A percentile compares a stretch with the other conserved stretches of the same genome.
Conservation (phyloP, 441 rosid genomes). For the Euphorbia corollata region DNA sequence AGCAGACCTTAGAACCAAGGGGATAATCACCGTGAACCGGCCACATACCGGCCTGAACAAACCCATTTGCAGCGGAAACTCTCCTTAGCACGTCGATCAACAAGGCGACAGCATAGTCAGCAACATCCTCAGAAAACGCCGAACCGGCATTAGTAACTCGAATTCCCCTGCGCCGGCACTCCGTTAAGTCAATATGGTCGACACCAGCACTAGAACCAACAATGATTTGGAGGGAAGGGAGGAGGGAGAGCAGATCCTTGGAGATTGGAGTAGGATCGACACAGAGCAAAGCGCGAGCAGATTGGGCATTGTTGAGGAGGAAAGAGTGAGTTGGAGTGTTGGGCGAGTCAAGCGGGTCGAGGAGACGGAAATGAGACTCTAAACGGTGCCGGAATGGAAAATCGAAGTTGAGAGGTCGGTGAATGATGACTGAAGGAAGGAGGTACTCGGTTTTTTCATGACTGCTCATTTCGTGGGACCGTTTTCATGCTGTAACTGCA, state of each 20-base stretch:
- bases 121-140: slow-evolving; percentile 42
- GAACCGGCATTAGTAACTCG: slow-evolving; percentile 35
- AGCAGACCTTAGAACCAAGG: slow-evolving; percentile 33
- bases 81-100: slow-evolving; percentile 38
- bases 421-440: background rate
- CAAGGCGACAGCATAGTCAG: slow-evolving; percentile 43
- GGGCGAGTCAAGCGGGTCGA: background rate
- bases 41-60: slow-evolving; percentile 33
- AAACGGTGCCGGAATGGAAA: background rate
- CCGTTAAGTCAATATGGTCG: slow-evolving; percentile 37
- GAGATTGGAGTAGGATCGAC: slow-evolving; percentile 22
- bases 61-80: slow-evolving; percentile 34
- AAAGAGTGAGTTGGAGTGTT: background rate
- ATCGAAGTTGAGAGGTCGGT: background rate
- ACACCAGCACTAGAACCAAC: slow-evolving; percentile 39
- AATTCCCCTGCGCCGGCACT: slow-evolving; percentile 38
- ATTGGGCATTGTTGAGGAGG: slow-evolving; percentile 5
- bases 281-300: background rate
- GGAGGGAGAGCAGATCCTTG: slow-evolving; percentile 26
- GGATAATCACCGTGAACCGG: slow-evolving; percentile 24
- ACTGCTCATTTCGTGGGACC: no score
- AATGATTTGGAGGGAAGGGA: slow-evolving; percentile 35
- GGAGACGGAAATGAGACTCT: background rate
- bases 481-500: background rate
- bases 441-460: background rate